phyloP scores from a whole-genome alignment of 2,329 filamentous ascomycete genomes.

The Fusarium sp. region DNA sequence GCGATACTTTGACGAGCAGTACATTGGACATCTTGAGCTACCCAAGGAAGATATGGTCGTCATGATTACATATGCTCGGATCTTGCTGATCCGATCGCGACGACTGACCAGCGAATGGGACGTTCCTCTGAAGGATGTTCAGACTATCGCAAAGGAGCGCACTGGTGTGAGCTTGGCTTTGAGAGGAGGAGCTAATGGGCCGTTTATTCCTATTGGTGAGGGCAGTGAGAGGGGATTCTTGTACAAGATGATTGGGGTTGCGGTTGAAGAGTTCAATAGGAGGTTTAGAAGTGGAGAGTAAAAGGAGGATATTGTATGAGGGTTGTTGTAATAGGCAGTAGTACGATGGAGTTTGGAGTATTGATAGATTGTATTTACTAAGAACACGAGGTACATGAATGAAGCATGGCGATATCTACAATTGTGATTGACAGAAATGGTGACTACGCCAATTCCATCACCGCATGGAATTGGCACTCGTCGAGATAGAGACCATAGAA shows the following conservation, averaged over 20 bases:
- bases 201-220: conserved; percentile 93
- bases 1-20: conserved; percentile 96
- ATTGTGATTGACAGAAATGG: background rate
- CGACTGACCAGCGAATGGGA: conserved; percentile 94
- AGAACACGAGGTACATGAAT: conserved; percentile 9
- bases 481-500: background rate
- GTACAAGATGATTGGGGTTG: conserved; percentile 73
- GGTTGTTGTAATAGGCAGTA: background rate
- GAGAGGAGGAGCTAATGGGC: conserved; percentile 90
- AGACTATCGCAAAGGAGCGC: conserved; percentile 96
- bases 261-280: conserved; percentile 74
- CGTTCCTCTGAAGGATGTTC: conserved; percentile 92
- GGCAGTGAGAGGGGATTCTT: conserved; percentile 76
- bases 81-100: conserved; percentile 89
- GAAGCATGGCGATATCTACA: background rate
- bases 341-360: conserved; percentile 21
- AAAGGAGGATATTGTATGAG: background rate
- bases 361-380: background rate
- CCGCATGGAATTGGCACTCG: background rate
- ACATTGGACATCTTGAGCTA: conserved; percentile 95
- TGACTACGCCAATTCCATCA: too few species aligned
- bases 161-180: conserved; percentile 91
- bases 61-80: conserved; percentile 87
- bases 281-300: conserved; percentile 60
- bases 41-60: conserved; percentile 88